Evolutionary conservation across 257 asterid genomes (phyloP).

Genomic region (Nicotiana sylvestris): DNA sequence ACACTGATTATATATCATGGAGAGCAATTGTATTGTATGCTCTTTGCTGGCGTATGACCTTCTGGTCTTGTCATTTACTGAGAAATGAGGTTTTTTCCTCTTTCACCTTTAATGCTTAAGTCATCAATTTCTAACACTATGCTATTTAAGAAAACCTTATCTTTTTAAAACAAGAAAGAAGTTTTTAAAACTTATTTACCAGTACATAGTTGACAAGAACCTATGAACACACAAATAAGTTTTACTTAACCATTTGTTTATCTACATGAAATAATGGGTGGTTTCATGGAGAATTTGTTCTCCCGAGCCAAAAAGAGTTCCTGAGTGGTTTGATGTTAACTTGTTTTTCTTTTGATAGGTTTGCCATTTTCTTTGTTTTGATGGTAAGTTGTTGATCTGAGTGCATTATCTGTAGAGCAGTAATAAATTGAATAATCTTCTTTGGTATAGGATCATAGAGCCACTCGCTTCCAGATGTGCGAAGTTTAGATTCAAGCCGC

Average conservation of each 20-base stretch:
- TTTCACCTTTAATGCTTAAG: neutral
- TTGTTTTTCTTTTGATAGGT: neutral
- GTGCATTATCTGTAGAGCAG: neutral
- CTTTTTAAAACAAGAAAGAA: neutral
- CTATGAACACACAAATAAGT: neutral
- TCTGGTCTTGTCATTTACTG: neutral
- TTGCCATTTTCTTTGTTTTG: neutral
- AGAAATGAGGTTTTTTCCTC: too few relatives aligned
- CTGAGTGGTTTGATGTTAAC: neutral
- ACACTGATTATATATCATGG: neutral
- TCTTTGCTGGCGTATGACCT: neutral
- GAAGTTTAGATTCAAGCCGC: conserved; percentile 95
- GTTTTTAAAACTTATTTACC: neutral
- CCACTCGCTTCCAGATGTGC: conserved; percentile 99
- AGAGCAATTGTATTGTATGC: neutral
- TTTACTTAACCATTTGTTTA: neutral
- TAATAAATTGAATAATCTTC: neutral
- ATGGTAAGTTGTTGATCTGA: neutral
- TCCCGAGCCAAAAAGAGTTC: neutral
- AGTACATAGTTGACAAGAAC: neutral
- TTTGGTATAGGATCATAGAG: conserved; percentile 69
- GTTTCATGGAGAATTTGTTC: neutral
- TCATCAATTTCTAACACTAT: neutral
- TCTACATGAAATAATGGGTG: neutral
- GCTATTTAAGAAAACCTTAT: neutral